These are phyloP conservation scores for Penicillium pancosmium DNA, from an alignment of 495 filamentous ascomycete species.

Conservation along the genomic window DNA sequence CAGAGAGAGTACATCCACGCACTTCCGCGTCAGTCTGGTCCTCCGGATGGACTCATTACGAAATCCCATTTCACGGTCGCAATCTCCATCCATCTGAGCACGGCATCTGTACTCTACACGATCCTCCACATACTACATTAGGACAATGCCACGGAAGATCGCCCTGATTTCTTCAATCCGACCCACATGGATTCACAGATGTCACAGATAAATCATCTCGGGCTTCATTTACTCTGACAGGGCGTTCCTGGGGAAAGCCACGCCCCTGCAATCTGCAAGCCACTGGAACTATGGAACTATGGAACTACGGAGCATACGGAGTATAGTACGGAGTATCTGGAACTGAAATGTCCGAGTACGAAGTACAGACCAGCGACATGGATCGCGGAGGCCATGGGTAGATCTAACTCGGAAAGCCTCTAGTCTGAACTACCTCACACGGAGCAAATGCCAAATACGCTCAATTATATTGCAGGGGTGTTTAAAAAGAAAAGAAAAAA, in stretches of 20 bases:
- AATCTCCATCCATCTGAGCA: constrained; percentile 1
- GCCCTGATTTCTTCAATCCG: constrained; percentile 14
- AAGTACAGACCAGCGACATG: neutral
- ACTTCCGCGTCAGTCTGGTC: neutral
- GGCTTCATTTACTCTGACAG: constrained; percentile 11
- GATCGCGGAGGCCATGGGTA: neutral
- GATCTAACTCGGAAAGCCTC: neutral
- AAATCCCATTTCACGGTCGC: neutral
- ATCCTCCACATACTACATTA: constrained; percentile 7
- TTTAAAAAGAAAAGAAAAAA: constrained; percentile 1
- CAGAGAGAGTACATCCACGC: neutral
- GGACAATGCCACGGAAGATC: constrained; percentile 2
- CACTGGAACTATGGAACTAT: constrained; percentile 1
- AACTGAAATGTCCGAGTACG: neutral
- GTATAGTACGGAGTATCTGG: neutral
- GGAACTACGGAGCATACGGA: neutral
- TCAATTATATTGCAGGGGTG: constrained; percentile 4
- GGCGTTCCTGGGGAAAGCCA: neutral
- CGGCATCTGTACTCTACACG: neutral
- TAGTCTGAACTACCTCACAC: constrained; percentile 8
- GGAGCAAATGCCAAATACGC: constrained; percentile 8
- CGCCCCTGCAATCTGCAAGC: neutral
- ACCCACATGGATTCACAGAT: constrained; percentile 16
- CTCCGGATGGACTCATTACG: neutral
- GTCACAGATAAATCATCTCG: constrained; percentile 21